phyloP scores from a whole-genome alignment of 306 rosid species.

The Cucumis sativus region Cucumber_9930_V3 NC_026660.2:15347501-15348000 shows the following conservation, averaged over 20 bases:
- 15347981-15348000: conserved; percentile 89
- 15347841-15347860: background rate
- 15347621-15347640: background rate
- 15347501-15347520: conserved; percentile 83
- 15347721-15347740: conserved; percentile 99
- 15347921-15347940: background rate
- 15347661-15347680: conserved; percentile 71
- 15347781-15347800: conserved; percentile 37
- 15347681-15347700: conserved; percentile 97
- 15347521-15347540: conserved; percentile 98
- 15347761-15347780: conserved; percentile 80
- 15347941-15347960: background rate
- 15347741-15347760: conserved; percentile 96
- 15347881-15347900: background rate
- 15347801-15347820: background rate
- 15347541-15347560: conserved; percentile 97
- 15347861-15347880: background rate
- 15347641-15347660: conserved; percentile 10
- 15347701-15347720: conserved; percentile 96
- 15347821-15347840: background rate
- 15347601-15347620: background rate
- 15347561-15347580: conserved; percentile 85
- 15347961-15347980: conserved; percentile 44
- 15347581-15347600: conserved; percentile 5
- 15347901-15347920: background rate